These are phyloP conservation scores for Tetrahymena malaccensis DNA, from an alignment of 73 alveolate species.

Conservation along the genomic window DNA sequence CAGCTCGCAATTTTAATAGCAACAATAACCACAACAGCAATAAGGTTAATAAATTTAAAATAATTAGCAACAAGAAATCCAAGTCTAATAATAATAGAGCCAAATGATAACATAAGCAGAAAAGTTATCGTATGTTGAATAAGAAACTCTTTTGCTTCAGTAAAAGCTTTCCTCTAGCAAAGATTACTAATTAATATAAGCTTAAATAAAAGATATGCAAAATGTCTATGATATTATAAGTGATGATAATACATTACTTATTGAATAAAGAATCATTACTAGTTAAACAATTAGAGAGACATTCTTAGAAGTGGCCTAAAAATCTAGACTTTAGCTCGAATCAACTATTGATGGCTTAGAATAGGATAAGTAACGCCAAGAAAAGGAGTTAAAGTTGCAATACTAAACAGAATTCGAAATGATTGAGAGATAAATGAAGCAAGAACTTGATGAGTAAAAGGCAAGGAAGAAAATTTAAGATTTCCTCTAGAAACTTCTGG, in stretches of 20 bases:
- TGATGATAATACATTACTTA: not conserved
- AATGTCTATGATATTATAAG: not conserved
- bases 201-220: not conserved
- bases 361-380: not conserved
- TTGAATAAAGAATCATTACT: not conserved
- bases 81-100: not conserved
- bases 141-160: not conserved
- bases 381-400: not conserved
- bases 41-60: not conserved
- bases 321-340: not conserved
- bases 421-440: not conserved
- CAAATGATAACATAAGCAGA: not conserved
- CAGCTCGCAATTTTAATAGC: not conserved
- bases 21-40: not conserved
- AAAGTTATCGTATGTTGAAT: not conserved
- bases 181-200: not conserved
- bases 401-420: not conserved
- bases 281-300: not conserved
- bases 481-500: not conserved
- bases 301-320: not conserved
- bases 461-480: not conserved
- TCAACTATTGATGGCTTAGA: not conserved
- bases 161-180: not conserved
- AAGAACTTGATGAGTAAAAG: not conserved
- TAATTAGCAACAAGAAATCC: not conserved